Evolutionary conservation across 129 eudicot species (phyloP).

Genomic region (Erigeron canadensis): DNA sequence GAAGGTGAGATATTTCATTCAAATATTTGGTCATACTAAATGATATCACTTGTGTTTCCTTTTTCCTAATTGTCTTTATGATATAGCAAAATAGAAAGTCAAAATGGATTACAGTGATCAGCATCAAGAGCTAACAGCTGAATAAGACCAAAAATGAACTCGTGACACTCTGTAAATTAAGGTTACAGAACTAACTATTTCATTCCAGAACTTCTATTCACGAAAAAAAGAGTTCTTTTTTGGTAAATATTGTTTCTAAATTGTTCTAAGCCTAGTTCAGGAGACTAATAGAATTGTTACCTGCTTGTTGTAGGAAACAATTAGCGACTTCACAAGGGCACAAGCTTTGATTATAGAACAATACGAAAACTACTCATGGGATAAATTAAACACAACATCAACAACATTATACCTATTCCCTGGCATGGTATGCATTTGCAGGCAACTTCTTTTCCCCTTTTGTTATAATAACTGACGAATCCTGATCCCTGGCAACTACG

Average conservation of each 20-base stretch:
- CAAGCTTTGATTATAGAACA: not conserved
- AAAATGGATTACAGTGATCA: too few species aligned
- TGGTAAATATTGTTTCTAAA: not conserved
- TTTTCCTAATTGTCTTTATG: not conserved
- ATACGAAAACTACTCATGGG: not conserved
- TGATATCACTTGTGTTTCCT: not conserved
- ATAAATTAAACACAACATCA: not conserved
- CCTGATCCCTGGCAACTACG: conserved; percentile 98
- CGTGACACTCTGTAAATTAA: not conserved
- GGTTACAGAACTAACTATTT: not conserved
- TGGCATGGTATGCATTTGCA: conserved; percentile 97
- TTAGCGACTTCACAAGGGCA: not conserved
- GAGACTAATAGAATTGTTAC: not conserved
- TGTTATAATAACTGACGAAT: conserved; percentile 65
- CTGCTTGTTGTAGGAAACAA: conserved; percentile 10
- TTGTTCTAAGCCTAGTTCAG: not conserved
- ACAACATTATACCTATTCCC: conserved; percentile 66
- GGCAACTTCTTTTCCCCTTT: conserved; percentile 69
- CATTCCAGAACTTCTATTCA: not conserved
- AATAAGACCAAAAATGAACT: not conserved
- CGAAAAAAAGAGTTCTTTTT: not conserved
- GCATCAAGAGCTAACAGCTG: not conserved
- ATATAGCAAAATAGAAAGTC: too few species aligned
- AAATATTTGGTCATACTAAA: conserved; percentile 6
- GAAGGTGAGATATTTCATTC: conserved; percentile 10